Evolutionary conservation across 1,284 basidiomycete species (phyloP).

Genomic region (Ceratorhiza oryzae-sativae): DNA sequence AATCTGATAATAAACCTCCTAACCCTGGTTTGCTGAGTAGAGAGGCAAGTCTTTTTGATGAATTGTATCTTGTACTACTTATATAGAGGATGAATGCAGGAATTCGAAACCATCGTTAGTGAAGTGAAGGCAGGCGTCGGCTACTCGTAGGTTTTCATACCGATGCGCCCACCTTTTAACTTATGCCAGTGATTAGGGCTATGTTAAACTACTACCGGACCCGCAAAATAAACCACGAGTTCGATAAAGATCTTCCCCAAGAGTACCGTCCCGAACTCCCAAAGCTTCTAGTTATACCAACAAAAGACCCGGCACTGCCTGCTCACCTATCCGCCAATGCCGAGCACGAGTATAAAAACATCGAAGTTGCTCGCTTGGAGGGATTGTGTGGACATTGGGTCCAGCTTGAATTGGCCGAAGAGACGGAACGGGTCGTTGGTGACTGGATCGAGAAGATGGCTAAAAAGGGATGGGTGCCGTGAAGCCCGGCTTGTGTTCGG

Average conservation of each 20-base stretch:
- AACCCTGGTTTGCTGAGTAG: slow-evolving; percentile 13
- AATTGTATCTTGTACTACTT: too few relatives aligned
- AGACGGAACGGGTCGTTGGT: slow-evolving; percentile 31
- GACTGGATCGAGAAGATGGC: slow-evolving; percentile 35
- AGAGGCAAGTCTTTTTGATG: neutral
- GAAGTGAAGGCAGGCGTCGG: slow-evolving; percentile 19
- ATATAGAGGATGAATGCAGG: too few relatives aligned
- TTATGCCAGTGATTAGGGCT: neutral
- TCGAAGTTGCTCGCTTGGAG: slow-evolving; percentile 25
- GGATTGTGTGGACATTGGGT: slow-evolving; percentile 34
- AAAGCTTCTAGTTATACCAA: slow-evolving; percentile 28
- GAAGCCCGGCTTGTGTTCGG: neutral
- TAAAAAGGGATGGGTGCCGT: neutral
- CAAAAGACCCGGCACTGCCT: slow-evolving; percentile 10
- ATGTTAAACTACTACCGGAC: slow-evolving; percentile 36
- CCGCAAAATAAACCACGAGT: slow-evolving; percentile 16
- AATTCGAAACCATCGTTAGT: slow-evolving; percentile 12
- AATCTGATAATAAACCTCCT: neutral
- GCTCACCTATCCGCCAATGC: neutral
- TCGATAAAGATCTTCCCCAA: slow-evolving; percentile 28
- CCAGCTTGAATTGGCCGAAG: slow-evolving; percentile 14
- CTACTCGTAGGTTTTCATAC: neutral
- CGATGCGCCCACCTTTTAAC: too few relatives aligned
- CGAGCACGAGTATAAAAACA: neutral
- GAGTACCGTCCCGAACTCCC: slow-evolving; percentile 29